A percentile compares a stretch with the other conserved stretches of the same genome.
phyloP scores from a whole-genome alignment of 345 rosid species.

The Populus alba region DNA sequence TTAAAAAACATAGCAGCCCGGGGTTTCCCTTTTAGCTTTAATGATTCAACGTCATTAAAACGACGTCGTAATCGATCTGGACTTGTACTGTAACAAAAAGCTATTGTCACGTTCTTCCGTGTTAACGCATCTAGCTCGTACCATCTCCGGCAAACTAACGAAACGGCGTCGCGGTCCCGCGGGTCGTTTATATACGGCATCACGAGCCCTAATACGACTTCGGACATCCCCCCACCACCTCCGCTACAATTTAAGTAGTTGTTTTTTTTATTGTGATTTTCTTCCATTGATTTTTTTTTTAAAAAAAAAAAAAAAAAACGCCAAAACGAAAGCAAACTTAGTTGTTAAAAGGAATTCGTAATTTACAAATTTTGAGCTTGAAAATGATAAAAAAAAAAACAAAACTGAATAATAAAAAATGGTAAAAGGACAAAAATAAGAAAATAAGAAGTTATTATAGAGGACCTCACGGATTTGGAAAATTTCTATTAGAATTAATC shows the following conservation, averaged over 20 bases:
- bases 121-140: slow-evolving; percentile 64
- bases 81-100: slow-evolving; percentile 65
- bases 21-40: neutral
- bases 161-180: slow-evolving; percentile 65
- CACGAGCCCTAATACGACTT: slow-evolving; percentile 54
- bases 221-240: slow-evolving; percentile 25
- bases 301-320: neutral
- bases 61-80: slow-evolving; percentile 62
- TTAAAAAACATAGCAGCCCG: neutral
- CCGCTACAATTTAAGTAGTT: neutral
- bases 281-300: neutral
- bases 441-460: neutral
- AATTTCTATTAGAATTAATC: neutral
- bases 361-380: neutral
- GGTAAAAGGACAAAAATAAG: neutral
- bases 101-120: slow-evolving; percentile 73
- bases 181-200: slow-evolving; percentile 67
- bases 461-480: neutral
- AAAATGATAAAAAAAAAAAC: too few relatives aligned
- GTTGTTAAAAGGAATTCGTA: neutral
- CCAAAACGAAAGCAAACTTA: neutral
- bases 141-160: slow-evolving; percentile 69
- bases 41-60: slow-evolving; percentile 21
- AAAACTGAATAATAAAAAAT: neutral
- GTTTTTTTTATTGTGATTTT: neutral